Percentiles rank a stretch among this genome's conserved stretches.
These are phyloP conservation scores for Scedosporium apiospermum DNA, from an alignment of 2,329 filamentous ascomycete genomes.

Conservation along the genomic window DNA sequence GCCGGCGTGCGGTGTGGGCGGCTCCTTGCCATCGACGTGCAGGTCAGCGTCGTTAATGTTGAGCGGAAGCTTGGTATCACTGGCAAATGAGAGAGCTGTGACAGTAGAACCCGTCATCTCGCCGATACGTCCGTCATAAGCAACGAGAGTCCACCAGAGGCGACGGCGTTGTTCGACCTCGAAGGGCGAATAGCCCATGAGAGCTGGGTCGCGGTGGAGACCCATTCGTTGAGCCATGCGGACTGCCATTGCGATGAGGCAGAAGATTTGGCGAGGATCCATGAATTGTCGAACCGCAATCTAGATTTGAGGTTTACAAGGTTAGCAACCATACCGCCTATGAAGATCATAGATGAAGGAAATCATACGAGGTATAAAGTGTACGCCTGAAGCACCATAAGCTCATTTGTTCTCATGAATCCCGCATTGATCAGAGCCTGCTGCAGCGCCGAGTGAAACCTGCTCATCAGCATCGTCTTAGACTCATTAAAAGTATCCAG, in stretches of 20 bases:
- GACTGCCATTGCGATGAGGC: conserved; percentile 53
- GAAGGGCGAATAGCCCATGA: conserved; percentile 43
- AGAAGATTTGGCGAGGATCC: conserved; percentile 41
- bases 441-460: conserved; percentile 49
- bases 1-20: conserved; percentile 36
- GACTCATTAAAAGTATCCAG: conserved; percentile 41
- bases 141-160: conserved; percentile 63
- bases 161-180: conserved; percentile 63
- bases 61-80: conserved; percentile 47
- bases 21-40: conserved; percentile 45
- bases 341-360: not conserved
- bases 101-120: conserved; percentile 54
- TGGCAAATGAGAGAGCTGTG: conserved; percentile 42
- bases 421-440: conserved; percentile 57
- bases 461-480: conserved; percentile 38
- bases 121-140: conserved; percentile 59
- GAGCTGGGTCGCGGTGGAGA: conserved; percentile 52
- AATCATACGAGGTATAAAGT: conserved; percentile 54
- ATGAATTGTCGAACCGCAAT: conserved; percentile 43
- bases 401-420: conserved; percentile 56
- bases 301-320: conserved; percentile 1
- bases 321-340: not conserved
- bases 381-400: conserved; percentile 58
- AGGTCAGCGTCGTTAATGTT: conserved; percentile 55
- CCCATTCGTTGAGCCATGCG: conserved; percentile 61